Conservation (phyloP, 2,329 filamentous ascomycete genomes). For the Coniochaeta sp. region DNA sequence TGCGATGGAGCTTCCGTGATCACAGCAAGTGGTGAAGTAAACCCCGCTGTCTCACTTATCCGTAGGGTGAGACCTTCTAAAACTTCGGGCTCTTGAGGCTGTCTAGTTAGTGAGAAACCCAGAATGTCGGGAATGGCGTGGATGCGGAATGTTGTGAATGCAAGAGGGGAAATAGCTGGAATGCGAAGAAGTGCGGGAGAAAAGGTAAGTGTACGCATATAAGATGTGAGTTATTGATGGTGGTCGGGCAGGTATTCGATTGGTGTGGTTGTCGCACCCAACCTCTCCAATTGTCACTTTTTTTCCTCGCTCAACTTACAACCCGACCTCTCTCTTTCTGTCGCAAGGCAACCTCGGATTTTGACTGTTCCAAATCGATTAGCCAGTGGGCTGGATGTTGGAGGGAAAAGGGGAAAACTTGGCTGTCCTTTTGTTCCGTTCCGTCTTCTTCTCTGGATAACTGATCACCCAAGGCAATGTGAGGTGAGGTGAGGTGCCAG, state of each 20-base stretch:
- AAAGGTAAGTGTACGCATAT: constrained; percentile 8
- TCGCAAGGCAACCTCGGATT: not conserved
- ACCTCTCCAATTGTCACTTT: constrained; percentile 2
- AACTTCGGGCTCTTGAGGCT: not conserved
- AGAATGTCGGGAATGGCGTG: not conserved
- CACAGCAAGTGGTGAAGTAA: not conserved
- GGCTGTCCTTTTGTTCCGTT: not conserved
- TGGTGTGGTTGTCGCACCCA: constrained; percentile 5
- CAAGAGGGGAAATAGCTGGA: constrained; percentile 1
- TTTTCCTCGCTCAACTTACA: not conserved
- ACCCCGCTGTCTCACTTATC: not conserved
- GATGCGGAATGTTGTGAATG: not conserved
- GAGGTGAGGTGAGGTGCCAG: not conserved
- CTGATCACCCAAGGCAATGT: not conserved
- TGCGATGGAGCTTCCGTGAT: not conserved
- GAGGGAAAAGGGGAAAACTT: not conserved
- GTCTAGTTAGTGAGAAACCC: not conserved
- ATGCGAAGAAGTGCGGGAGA: constrained; percentile 2
- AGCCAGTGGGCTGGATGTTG: not conserved
- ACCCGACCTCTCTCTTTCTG: constrained; percentile 3
- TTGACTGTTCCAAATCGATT: constrained; percentile 1
- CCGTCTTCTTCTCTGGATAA: not conserved
- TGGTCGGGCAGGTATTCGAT: constrained; percentile 14
- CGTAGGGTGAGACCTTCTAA: not conserved
- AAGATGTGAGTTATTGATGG: constrained; percentile 6